phyloP scores from a whole-genome alignment of 1,284 basidiomycete species.

The Inonotus obliquus region DNA sequence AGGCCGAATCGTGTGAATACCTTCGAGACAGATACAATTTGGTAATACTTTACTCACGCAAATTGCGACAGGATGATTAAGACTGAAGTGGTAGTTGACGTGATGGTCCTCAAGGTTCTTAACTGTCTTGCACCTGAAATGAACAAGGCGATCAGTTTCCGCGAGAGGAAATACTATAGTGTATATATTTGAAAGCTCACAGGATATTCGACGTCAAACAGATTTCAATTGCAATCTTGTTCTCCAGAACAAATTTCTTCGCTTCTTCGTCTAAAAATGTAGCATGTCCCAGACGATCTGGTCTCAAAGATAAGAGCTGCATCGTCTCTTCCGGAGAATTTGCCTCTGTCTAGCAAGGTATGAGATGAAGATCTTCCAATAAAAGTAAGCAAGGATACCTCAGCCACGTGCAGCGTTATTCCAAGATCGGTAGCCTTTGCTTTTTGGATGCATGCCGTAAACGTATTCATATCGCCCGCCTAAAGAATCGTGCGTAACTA shows the following conservation, averaged over 20 bases:
- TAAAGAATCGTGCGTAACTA: conserved; percentile 20
- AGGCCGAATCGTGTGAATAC: conserved; percentile 1
- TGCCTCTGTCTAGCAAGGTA: conserved; percentile 37
- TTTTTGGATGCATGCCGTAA: conserved; percentile 47
- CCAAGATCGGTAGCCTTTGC: conserved; percentile 58
- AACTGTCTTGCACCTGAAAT: conserved; percentile 63
- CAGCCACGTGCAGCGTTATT: conserved; percentile 77
- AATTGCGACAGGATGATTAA: conserved; percentile 65
- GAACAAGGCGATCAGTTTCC: not conserved
- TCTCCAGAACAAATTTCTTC: conserved; percentile 48
- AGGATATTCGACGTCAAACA: conserved; percentile 80
- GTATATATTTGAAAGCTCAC: conserved; percentile 33
- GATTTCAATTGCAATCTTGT: conserved; percentile 70
- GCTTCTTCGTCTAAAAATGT: conserved; percentile 70
- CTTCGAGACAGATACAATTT: not conserved
- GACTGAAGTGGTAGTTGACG: conserved; percentile 58
- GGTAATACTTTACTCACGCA: conserved; percentile 48
- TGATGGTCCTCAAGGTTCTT: conserved; percentile 62
- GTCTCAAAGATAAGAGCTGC: conserved; percentile 57
- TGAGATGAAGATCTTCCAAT: not conserved
- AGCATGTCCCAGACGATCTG: conserved; percentile 75
- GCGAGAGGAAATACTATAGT: not conserved
- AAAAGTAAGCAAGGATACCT: conserved; percentile 41
- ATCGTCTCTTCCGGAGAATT: conserved; percentile 57
- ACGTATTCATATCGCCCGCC: conserved; percentile 52